Evolutionary conservation across 1,284 basidiomycete genomes (phyloP).

Genomic region (Vanrija sp.): DNA sequence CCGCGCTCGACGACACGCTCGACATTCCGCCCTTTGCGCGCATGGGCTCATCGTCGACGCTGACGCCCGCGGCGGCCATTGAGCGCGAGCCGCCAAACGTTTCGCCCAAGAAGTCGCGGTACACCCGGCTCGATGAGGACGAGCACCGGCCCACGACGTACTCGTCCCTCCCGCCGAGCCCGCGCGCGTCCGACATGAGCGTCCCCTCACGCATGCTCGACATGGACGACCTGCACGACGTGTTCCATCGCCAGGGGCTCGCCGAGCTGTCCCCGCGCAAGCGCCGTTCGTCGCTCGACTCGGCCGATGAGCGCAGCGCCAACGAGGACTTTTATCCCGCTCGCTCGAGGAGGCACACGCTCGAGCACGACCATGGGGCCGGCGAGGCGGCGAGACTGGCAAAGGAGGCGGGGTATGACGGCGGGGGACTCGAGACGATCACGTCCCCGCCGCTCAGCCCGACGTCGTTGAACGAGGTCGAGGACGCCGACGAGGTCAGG

Average conservation of each 20-base stretch:
- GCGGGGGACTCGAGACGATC: too few relatives aligned
- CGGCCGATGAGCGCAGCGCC: background rate
- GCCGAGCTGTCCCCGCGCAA: background rate
- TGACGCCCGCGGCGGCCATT: background rate
- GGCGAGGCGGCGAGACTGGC: too few relatives aligned
- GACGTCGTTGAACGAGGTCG: background rate
- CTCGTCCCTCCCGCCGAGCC: slow-evolving; percentile 42
- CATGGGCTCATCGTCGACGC: background rate
- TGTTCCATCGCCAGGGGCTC: slow-evolving; percentile 1
- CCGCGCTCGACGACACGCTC: slow-evolving; percentile 1
- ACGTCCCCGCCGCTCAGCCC: too few relatives aligned
- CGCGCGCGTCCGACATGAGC: slow-evolving; percentile 16
- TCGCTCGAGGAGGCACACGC: slow-evolving; percentile 8
- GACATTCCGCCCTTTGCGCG: background rate
- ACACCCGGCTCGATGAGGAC: slow-evolving; percentile 4
- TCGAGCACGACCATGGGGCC: background rate
- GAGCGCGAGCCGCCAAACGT: background rate
- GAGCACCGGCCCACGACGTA: slow-evolving; percentile 27
- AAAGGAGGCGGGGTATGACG: too few relatives aligned
- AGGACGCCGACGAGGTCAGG: background rate
- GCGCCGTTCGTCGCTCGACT: background rate
- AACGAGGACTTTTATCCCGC: slow-evolving; percentile 17
- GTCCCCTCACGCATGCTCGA: slow-evolving; percentile 6
- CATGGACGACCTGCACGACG: slow-evolving; percentile 3
- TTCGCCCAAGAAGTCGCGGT: background rate